A percentile compares a stretch with the other conserved stretches of the same genome.
Conservation (phyloP, 306 rosid genomes). For the Cyamopsis tetragonoloba region DNA sequence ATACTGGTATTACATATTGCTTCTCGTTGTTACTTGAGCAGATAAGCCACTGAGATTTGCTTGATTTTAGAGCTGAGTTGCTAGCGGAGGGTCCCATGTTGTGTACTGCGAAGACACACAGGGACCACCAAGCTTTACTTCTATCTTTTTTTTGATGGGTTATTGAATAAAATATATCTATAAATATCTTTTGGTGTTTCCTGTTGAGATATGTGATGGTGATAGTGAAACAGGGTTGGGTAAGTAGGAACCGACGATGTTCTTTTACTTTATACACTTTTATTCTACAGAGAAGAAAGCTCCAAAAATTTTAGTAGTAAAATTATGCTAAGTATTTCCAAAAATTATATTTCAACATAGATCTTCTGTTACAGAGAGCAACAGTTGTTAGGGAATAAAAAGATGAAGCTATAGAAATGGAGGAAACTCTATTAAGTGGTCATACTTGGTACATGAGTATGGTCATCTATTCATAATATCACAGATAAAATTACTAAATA, state of each 20-base stretch:
- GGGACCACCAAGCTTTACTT: conserved; percentile 18
- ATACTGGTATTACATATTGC: no score
- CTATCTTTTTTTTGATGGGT: neutral
- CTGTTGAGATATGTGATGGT: neutral
- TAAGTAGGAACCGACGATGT: conserved; percentile 23
- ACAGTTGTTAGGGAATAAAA: no score
- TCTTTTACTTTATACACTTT: neutral
- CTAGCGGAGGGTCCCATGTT: conserved; percentile 33
- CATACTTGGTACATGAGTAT: no score
- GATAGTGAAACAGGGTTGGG: neutral
- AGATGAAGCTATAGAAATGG: no score
- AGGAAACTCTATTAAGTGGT: no score
- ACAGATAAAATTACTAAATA: no score
- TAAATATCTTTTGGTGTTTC: neutral
- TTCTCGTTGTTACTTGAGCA: neutral
- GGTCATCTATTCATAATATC: no score
- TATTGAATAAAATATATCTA: neutral
- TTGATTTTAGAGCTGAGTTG: conserved; percentile 16
- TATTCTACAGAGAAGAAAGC: no score
- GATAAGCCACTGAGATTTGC: neutral
- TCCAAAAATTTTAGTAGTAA: neutral
- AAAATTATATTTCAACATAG: neutral
- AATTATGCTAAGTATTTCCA: neutral
- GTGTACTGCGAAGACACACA: conserved; percentile 29
- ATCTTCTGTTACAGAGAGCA: neutral